Base-by-base conservation (phyloP, 2,329 filamentous ascomycete species). In the Aspergillus latus region DNA sequence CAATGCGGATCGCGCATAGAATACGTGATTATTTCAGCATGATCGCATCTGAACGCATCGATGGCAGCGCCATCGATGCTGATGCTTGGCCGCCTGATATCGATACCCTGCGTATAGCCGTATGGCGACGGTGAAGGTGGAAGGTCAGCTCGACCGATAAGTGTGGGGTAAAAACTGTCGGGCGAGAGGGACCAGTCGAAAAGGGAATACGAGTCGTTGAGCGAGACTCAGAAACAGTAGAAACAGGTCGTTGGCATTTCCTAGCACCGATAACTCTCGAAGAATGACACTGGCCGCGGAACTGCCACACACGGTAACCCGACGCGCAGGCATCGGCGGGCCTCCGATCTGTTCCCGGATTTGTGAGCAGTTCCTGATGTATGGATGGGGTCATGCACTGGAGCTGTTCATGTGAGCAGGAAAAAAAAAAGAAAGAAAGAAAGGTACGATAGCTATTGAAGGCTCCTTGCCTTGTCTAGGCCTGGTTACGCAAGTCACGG, bases 301-400 rank as follows among this genome's bases (percentile, higher is more conserved):
- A 69, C 66, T 56, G 52, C 69, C 68, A 42, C 47, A 68, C 58
- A 65, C 32, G 66, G 69, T 66, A 71, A 71, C 52, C 69, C 69
- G 69, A 68, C 60, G 56, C 55, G 60, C 61, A 54, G 34, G 5
- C 36, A 47, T 52, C 37, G 49, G 34, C 32, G 37, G 8, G 21
- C 34, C 56, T 58, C 56, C 56, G 47, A 57, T 57, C 49, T n/a
- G 32, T 57, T 57, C 36, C 49, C 54, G 36, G 37, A 52, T 52
- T 48, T 15, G 34, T 30, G 49, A 42, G 21, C 57, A 55, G 56
- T 57, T 55, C 52, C 37, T 49, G 52, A 55, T 47, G 48, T 54
- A 64, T 62, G 55, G 54, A 55, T 56, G 50, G 48, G 45, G 50
- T 51, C 52, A 57, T 58, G 52, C 49, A 61, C 47, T 52, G 37